Conservation (phyloP, 169 alveolate genomes). For the Plasmodium knowlesi region DNA sequence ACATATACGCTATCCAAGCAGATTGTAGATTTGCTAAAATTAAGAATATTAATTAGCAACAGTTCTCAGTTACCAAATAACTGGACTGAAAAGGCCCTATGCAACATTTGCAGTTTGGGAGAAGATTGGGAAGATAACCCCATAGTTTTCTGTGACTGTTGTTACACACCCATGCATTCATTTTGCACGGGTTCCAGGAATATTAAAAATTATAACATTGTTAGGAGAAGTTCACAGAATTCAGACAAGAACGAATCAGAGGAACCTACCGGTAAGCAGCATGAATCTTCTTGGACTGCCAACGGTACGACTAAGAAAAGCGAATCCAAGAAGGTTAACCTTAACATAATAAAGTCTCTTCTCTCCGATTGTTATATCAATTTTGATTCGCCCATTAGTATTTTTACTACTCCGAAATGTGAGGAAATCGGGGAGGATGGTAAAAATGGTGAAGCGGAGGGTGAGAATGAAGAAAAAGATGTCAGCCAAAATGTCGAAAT, state of each 20-base stretch:
- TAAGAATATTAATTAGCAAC: slow-evolving; percentile 75
- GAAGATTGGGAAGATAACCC: slow-evolving; percentile 90
- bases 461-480: neutral
- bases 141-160: slow-evolving; percentile 85
- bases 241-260: neutral
- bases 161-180: slow-evolving; percentile 86
- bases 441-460: neutral
- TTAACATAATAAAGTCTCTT: slow-evolving; percentile 32
- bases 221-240: slow-evolving; percentile 20
- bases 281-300: neutral
- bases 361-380: slow-evolving; percentile 18
- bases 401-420: neutral
- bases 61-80: slow-evolving; percentile 82
- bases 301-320: slow-evolving; percentile 1
- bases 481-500: neutral
- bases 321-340: neutral
- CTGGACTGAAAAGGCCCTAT: slow-evolving; percentile 87
- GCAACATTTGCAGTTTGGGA: slow-evolving; percentile 84
- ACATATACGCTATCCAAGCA: slow-evolving; percentile 83
- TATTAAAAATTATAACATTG: slow-evolving; percentile 33
- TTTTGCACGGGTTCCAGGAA: slow-evolving; percentile 62
- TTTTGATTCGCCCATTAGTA: slow-evolving; percentile 11
- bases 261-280: neutral
- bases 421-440: neutral
- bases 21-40: slow-evolving; percentile 78